Evolutionary conservation across 2,329 filamentous ascomycete species (phyloP), one percentile per base, ranked within the genome.

Genomic region (Immersiporthe knoxdaviesiana): DNA sequence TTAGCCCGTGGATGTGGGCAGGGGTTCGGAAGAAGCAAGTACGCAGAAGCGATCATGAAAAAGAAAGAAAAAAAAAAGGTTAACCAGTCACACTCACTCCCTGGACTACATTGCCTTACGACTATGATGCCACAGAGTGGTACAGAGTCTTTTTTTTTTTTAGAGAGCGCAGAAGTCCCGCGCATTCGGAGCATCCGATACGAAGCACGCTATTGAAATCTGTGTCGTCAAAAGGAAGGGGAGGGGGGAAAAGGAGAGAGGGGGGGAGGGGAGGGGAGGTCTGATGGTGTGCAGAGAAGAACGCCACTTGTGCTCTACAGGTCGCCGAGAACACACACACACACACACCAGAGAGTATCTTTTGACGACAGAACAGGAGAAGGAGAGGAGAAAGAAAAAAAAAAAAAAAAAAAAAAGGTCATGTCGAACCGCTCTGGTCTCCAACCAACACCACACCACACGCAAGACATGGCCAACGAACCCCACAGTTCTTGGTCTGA

Each of bases 401-500:
- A 35, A 35, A 18, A 41, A 5, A 18, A 41, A 41, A 14, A 18
- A 41, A 18, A 41, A 14, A 63, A 32, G 3, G 18, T 54, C 24
- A 54, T 54, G 14, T 27, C 52, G 52, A 62, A 44, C 35, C 27
- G 5, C 39, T n/a, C 35, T 32, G 60, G 24, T 41, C 39, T 21
- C n/a, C n/a, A n/a, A n/a, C n/a, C n/a, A n/a, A n/a, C n/a, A n/a
- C n/a, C 24, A 63, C 27, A 18, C 60, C 27, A 41, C n/a, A 30
- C 41, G 27, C 65, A 56, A 35, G 41, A 67, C 65, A 44, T 18
- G 52, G 54, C 59, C 24, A 54, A 21, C 47, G 12, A 52, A 66
- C 68, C 68, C 68, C 68, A 70, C 68, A 35, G 67, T 65, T 37
- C 61, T 35, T 32, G 65, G 61, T 70, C 68, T 67, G 41, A 47